Evolutionary conservation across 2,329 filamentous ascomycete species (phyloP).

Genomic region (Metarhizium anisopliae): DNA sequence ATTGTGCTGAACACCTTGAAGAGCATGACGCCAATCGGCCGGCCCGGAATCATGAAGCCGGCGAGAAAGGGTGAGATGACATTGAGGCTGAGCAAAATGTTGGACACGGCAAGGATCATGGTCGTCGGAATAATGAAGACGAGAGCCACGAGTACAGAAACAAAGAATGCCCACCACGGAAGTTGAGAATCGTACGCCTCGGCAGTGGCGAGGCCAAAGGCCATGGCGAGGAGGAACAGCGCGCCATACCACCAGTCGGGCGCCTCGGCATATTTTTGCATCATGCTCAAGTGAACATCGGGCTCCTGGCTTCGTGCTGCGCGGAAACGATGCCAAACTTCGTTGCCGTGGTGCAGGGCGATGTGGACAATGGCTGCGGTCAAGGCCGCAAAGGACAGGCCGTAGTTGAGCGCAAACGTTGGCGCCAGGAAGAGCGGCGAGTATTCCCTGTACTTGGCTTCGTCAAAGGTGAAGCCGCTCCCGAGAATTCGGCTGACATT

Average conservation of each 20-base stretch:
- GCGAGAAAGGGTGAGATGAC: too few species aligned
- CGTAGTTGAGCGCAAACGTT: conserved; percentile 32
- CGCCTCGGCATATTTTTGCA: conserved; percentile 19
- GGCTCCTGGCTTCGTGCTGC: conserved; percentile 26
- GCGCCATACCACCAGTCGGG: too few species aligned
- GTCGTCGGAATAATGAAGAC: conserved; percentile 2
- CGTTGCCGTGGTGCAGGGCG: too few species aligned
- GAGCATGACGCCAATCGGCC: conserved; percentile 9
- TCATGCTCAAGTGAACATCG: conserved; percentile 27
- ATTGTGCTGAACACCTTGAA: conserved; percentile 18
- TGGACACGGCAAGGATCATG: conserved; percentile 24
- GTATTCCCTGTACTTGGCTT: too few species aligned
- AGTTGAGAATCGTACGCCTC: conserved; percentile 15
- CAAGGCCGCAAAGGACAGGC: conserved; percentile 37
- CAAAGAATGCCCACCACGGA: too few species aligned
- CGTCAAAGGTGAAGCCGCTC: too few species aligned
- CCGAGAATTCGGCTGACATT: too few species aligned
- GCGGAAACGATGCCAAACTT: too few species aligned
- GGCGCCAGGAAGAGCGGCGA: conserved; percentile 32
- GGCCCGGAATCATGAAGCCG: too few species aligned
- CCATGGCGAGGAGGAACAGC: conserved; percentile 13
- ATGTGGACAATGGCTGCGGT: conserved; percentile 31
- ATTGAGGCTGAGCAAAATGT: conserved; percentile 19
- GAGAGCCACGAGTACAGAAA: too few species aligned
- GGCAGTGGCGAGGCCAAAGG: conserved; percentile 20